Evolutionary conservation across 2,329 filamentous ascomycete genomes (phyloP).

Genomic region (Xylaria hypoxylon): DNA sequence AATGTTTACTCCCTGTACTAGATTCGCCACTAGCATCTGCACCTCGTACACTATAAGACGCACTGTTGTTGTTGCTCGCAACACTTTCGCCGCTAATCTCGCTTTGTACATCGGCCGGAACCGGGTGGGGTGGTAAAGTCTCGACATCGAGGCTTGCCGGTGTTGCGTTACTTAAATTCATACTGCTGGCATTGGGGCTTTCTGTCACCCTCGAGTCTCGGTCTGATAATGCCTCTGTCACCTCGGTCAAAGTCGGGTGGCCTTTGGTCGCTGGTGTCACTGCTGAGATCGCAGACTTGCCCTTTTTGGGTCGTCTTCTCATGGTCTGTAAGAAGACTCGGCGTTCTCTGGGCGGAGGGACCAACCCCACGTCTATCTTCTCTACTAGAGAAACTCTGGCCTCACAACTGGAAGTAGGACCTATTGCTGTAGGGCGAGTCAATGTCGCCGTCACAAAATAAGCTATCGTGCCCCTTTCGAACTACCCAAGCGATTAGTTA

Average conservation of each 20-base stretch:
- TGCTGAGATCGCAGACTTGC: constrained; percentile 63
- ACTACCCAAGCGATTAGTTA: constrained; percentile 65
- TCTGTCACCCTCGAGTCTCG: constrained; percentile 54
- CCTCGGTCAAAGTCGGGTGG: constrained; percentile 56
- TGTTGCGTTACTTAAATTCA: constrained; percentile 55
- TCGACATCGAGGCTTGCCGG: constrained; percentile 49
- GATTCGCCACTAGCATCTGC: constrained; percentile 61
- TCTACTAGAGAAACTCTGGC: constrained; percentile 83
- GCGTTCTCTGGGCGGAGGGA: constrained; percentile 79
- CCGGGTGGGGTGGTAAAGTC: constrained; percentile 56
- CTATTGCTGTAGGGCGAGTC: constrained; percentile 87
- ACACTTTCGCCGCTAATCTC: constrained; percentile 78
- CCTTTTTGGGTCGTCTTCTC: constrained; percentile 75
- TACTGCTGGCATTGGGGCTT: constrained; percentile 56
- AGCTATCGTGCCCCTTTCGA: constrained; percentile 91
- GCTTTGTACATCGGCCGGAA: constrained; percentile 61
- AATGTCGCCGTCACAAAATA: constrained; percentile 92
- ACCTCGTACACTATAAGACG: constrained; percentile 64
- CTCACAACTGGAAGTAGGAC: constrained; percentile 82
- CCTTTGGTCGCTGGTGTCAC: constrained; percentile 52
- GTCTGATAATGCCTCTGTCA: constrained; percentile 53
- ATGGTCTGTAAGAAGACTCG: constrained; percentile 90
- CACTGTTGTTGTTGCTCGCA: constrained; percentile 74
- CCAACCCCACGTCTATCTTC: constrained; percentile 82
- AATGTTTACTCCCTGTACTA: constrained; percentile 61